phyloP scores from a whole-genome alignment of 805 yeast species.

The Yamadazyma sp. region DNA sequence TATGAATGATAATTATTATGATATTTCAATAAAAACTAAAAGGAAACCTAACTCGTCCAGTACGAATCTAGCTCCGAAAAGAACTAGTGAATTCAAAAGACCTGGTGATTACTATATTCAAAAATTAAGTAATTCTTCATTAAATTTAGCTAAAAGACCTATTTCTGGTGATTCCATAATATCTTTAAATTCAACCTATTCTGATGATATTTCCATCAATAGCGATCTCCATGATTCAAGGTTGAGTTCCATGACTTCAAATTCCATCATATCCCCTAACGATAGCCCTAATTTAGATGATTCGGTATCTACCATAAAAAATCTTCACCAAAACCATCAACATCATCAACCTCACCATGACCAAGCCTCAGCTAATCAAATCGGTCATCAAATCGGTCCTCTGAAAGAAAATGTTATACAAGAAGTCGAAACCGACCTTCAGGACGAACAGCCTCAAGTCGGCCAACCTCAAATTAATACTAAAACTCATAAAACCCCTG shows the following conservation, averaged over 20 bases:
- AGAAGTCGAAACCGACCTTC: too few relatives aligned
- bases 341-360: neutral
- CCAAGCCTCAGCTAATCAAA: neutral
- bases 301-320: slow-evolving; percentile 12
- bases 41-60: slow-evolving; percentile 14
- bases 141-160: slow-evolving; percentile 23
- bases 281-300: slow-evolving; percentile 17
- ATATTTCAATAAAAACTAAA: slow-evolving; percentile 19
- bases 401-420: too few relatives aligned
- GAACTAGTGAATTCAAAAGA: slow-evolving; percentile 23
- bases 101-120: slow-evolving; percentile 41
- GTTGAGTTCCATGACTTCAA: slow-evolving; percentile 33
- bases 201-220: slow-evolving; percentile 35
- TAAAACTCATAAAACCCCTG: slow-evolving; percentile 1
- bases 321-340: slow-evolving; percentile 1
- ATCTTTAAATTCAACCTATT: slow-evolving; percentile 28
- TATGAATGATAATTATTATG: slow-evolving; percentile 24
- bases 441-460: too few relatives aligned
- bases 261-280: slow-evolving; percentile 18
- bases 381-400: too few relatives aligned
- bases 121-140: slow-evolving; percentile 23
- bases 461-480: too few relatives aligned
- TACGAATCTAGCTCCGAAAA: slow-evolving; percentile 5
- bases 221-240: slow-evolving; percentile 34
- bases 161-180: slow-evolving; percentile 30